A percentile compares a stretch with the other conserved stretches of the same genome.
These are phyloP conservation scores for Fusarium fracticaudum DNA, from an alignment of 2,329 filamentous ascomycete species.

Conservation along the genomic window DNA sequence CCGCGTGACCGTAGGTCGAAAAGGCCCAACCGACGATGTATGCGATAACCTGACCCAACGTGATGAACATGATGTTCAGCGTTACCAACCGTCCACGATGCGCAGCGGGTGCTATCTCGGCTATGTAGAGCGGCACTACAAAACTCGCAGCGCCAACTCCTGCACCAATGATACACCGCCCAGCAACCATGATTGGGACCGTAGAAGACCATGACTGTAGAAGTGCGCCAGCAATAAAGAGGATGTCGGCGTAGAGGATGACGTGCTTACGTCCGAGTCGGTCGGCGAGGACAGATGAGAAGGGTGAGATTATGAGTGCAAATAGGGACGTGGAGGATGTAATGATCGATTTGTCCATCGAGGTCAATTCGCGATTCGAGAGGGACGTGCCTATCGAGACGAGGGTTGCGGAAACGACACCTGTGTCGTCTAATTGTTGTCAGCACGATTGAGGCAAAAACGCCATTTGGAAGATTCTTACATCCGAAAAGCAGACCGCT, in stretches of 20 bases:
- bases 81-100: constrained; percentile 84
- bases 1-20: constrained; percentile 59
- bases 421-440: constrained; percentile 65
- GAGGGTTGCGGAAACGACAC: constrained; percentile 74
- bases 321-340: constrained; percentile 75
- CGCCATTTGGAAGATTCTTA: constrained; percentile 47
- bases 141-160: constrained; percentile 82
- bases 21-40: constrained; percentile 86
- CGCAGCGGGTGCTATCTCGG: constrained; percentile 81
- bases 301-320: constrained; percentile 70
- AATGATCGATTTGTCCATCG: constrained; percentile 75
- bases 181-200: constrained; percentile 72
- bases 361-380: constrained; percentile 64
- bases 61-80: constrained; percentile 83
- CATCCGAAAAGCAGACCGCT: constrained; percentile 76
- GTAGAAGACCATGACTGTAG: constrained; percentile 68
- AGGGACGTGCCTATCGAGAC: constrained; percentile 71
- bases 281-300: constrained; percentile 72
- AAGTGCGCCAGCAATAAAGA: constrained; percentile 75
- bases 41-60: constrained; percentile 86
- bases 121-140: constrained; percentile 88
- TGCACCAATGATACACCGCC: constrained; percentile 74
- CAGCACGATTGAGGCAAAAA: neutral
- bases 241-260: constrained; percentile 69
- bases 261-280: constrained; percentile 68